Percentiles rank a stretch among this genome's conserved stretches.
Conservation (phyloP, 306 rosid genomes). For the Prunus mongolica region DNA sequence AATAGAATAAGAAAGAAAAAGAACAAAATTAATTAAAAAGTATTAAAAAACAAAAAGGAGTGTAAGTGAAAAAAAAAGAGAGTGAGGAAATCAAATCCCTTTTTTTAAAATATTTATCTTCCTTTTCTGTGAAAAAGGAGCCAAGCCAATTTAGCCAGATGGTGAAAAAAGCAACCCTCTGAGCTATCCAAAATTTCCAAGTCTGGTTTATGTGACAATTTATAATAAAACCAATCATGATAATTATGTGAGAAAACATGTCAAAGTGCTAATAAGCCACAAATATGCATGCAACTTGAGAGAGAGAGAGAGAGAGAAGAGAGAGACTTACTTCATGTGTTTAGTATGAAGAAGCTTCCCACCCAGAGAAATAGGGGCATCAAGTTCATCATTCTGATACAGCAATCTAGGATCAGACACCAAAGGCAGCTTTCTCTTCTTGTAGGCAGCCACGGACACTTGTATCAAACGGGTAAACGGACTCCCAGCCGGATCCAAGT, state of each 20-base stretch:
- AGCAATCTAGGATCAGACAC: conserved; percentile 26
- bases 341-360: conserved; percentile 61
- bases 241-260: too few relatives aligned
- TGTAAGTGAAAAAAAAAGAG: too few relatives aligned
- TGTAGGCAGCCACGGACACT: conserved; percentile 62
- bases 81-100: too few relatives aligned
- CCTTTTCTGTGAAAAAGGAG: not conserved
- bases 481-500: conserved; percentile 72
- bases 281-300: not conserved
- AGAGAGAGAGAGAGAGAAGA: not conserved
- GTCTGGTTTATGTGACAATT: too few relatives aligned
- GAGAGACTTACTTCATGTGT: conserved; percentile 55
- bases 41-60: too few relatives aligned
- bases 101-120: too few relatives aligned
- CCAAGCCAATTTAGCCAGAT: not conserved
- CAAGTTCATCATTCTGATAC: conserved; percentile 67
- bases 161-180: not conserved
- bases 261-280: too few relatives aligned
- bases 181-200: too few relatives aligned
- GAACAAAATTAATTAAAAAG: too few relatives aligned
- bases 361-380: conserved; percentile 54
- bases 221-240: too few relatives aligned
- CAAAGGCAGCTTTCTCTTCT: conserved; percentile 49
- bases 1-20: too few relatives aligned
- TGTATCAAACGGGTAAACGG: conserved; percentile 87